Evolutionary conservation across 352 stramenopile species (phyloP), one percentile per base, ranked within the genome.

Genomic region (Pythium sp.): DNA sequence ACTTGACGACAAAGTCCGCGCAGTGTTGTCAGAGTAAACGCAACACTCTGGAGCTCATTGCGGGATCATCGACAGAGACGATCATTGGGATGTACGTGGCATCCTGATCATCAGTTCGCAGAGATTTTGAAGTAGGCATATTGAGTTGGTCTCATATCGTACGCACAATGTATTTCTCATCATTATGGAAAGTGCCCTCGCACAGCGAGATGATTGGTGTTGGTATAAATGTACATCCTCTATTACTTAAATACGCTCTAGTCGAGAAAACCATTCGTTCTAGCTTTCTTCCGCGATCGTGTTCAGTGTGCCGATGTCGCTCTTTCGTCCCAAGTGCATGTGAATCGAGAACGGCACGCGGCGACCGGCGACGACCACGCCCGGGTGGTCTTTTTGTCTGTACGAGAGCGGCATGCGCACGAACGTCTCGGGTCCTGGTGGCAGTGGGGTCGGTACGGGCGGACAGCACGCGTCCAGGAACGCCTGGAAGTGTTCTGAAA

Each of bases 311-410:
- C 7, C 1, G 28, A 56, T 22, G 1, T 28, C 60, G n/a, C 51
- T 38, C 30, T 66, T 57, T 49, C 61, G 61, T 3, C 61, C 61
- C 7, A 26, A 32, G 22, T 67, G 61, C 47, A 60, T 67, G 47
- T 67, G 49, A 15, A 67, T 53, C 12, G 61, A 53, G 61, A 54
- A 59, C 6, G 47, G 49, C 11, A 67, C 61, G 18, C 47, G 30
- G 2, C 51, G 47, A 20, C 61, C 61, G 18, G 30, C 30, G 20
- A 59, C 61, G 61, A 67, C 9, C 30, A 67, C 61, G 11, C 47
- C 47, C 5, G 30, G 61, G 24, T 59, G 61, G 34, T 67, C 61
- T 20, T 59, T 34, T 15, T 51, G 61, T 46, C 24, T 7, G 22
- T 58, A 60, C 12, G 46, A 30, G n/a, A 51, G 8, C 22, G 47